phyloP scores from a whole-genome alignment of 208 protist species.

The Naegleria gruberi region DNA sequence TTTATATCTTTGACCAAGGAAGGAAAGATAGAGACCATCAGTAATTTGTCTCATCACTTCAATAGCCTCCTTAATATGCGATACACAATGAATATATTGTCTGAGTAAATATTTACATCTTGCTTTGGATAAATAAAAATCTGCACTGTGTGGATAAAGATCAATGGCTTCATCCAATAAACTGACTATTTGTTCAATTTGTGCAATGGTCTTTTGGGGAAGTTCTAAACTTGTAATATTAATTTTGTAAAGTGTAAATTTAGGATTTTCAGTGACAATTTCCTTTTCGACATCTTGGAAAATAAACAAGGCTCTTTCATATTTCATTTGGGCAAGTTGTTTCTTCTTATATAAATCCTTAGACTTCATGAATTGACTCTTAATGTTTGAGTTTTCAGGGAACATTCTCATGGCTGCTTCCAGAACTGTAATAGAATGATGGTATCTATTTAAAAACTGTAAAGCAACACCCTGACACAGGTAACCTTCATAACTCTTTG shows the following conservation, averaged over 20 bases:
- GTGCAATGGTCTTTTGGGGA: not conserved
- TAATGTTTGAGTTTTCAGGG: not conserved
- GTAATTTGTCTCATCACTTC: not conserved
- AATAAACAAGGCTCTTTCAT: not conserved
- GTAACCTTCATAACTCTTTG: not conserved
- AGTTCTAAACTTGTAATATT: not conserved
- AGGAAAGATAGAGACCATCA: not conserved
- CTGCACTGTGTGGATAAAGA: not conserved
- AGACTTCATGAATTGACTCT: not conserved
- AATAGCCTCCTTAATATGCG: not conserved
- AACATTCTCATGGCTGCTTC: not conserved
- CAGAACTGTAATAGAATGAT: not conserved
- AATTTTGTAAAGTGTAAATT: conserved; percentile 1
- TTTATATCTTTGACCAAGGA: not conserved
- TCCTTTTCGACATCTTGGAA: not conserved
- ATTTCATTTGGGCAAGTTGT: conserved; percentile 11
- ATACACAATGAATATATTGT: not conserved
- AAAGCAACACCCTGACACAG: not conserved
- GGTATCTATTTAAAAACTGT: not conserved
- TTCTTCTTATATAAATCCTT: conserved; percentile 6
- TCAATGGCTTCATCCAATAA: not conserved
- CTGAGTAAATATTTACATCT: not conserved
- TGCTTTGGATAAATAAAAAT: not conserved
- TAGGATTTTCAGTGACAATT: not conserved
- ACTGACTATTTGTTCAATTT: not conserved